These are phyloP conservation scores for Rusavskia elegans DNA, from an alignment of 495 filamentous ascomycete genomes.

Conservation along the genomic window DNA sequence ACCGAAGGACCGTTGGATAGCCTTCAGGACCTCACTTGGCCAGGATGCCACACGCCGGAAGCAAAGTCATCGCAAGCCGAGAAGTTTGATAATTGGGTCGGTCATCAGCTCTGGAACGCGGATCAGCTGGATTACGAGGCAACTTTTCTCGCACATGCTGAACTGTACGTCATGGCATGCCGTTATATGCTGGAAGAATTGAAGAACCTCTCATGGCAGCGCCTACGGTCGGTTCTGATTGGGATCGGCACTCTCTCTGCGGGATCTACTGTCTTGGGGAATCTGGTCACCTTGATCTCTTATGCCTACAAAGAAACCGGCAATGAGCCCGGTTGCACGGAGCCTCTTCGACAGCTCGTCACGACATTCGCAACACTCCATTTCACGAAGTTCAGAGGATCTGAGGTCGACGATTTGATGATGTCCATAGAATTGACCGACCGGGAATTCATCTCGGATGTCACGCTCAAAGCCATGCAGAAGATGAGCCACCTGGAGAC, in stretches of 20 bases:
- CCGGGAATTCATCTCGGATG: not conserved
- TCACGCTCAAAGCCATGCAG: not conserved
- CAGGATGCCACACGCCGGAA: not conserved
- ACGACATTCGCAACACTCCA: not conserved
- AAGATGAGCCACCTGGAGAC: not conserved
- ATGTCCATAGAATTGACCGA: not conserved
- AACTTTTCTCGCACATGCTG: not conserved
- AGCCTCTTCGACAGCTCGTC: slow-evolving; percentile 1
- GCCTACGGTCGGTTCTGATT: not conserved
- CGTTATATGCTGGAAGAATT: not conserved
- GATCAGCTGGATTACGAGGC: not conserved
- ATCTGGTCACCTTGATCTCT: not conserved
- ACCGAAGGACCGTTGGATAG: not conserved
- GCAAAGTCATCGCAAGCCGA: not conserved
- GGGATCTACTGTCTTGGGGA: not conserved
- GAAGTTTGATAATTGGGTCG: not conserved
- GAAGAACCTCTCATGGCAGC: not conserved
- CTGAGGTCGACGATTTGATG: not conserved
- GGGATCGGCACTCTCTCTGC: not conserved
- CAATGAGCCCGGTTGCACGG: not conserved
- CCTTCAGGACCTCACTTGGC: not conserved
- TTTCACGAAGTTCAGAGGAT: not conserved
- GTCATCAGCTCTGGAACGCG: not conserved
- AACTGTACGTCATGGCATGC: slow-evolving; percentile 2
- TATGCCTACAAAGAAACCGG: slow-evolving; percentile 1